Evolutionary conservation across 2,329 filamentous ascomycete genomes (phyloP), one percentile per base, ranked within the genome.

Genomic region (Aspergillus caelatus): DNA sequence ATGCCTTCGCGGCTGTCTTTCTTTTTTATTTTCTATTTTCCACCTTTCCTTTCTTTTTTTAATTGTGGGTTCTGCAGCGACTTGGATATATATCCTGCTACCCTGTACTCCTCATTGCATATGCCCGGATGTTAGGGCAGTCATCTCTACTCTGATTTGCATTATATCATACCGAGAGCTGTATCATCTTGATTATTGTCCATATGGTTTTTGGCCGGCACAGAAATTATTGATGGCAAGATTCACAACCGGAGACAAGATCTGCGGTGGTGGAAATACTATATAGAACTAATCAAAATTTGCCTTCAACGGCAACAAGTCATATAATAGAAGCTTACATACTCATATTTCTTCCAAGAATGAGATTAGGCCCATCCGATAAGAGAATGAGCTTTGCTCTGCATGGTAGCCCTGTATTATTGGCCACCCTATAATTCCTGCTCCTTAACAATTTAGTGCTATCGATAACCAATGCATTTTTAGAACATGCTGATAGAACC

Each of bases 121-220:
- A 39, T 55, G 52, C 52, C 52, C n/a, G 14, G n/a, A 36, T 54
- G 30, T 23, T 12, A 30, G 21, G 32, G n/a, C 32, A 19, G 21
- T 3, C 52, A 55, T 55, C 52, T 55, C 52, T 39, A 26, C 52
- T 55, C 34, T 58, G 30, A 61, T 62, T 54, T 58, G 28, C 50
- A 23, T 58, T 36, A 62, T 65, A 36, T 48, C 55, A 56, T 60
- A 55, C 28, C 36, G 57, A 50, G 57, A 50, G 54, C 56, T 56
- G 56, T 58, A 54, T 46, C 41, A 55, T 46, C 41, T 55, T 23
- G 36, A 64, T 32, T 61, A 54, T 58, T 60, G 64, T 66, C 45
- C 57, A 62, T 64, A 64, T 50, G 64, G n/a, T 60, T 64, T 55
- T 66, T 62, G 62, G 59, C 57, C 34, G 50, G 57, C 28, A 64